Evolutionary conservation across 805 yeast species (phyloP), one percentile per base, ranked within the genome.

Genomic region (Myxozyma vanderwaltii): DNA sequence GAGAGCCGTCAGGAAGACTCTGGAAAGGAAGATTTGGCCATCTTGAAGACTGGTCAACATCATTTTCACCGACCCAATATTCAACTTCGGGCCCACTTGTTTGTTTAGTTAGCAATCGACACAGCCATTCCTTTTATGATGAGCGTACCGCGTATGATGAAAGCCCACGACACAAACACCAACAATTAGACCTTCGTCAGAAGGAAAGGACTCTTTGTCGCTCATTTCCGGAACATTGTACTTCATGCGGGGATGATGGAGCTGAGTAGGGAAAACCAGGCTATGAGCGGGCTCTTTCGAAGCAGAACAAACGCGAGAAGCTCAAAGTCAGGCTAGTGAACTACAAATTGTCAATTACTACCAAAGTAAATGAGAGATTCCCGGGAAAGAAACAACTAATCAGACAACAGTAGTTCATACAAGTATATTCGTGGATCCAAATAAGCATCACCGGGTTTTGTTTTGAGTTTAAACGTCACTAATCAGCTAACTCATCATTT

Each of bases 1-100:
- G 99, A 1, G 95, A 86, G 3, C 98, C 98, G 74, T 94, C 99
- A 0, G 99, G 98, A 23, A 94, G 76, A 1, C 97, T 96, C 71
- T 91, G 97, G 70, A 94, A 94, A 2, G 99, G 95, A 43, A 94
- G 74, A 68, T 86, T 84, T 10, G 94, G 91, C 91, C 97, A 94
- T 19, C 87, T 74, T 2, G 74, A 68, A 0, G 79, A 69, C 43
- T 75, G 73, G 23, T 74, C 74, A 3, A 33, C 33, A 31, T 74
- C 76, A 27, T 73, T 75, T 1, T 79, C 77, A 2, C 85, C 83
- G 21, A 86, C 79, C 90, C 97, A 89, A 74, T 89, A 91, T 72
- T 92, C 97, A 24, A 94, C 83, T 71, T 94, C 97, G 0, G 99
- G 98, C 1, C 99, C 99, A 59, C 96, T 78, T 29, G 76, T 12